These are phyloP conservation scores for Kandelia obovata DNA, from an alignment of 345 rosid species.

Conservation along the genomic window DNA sequence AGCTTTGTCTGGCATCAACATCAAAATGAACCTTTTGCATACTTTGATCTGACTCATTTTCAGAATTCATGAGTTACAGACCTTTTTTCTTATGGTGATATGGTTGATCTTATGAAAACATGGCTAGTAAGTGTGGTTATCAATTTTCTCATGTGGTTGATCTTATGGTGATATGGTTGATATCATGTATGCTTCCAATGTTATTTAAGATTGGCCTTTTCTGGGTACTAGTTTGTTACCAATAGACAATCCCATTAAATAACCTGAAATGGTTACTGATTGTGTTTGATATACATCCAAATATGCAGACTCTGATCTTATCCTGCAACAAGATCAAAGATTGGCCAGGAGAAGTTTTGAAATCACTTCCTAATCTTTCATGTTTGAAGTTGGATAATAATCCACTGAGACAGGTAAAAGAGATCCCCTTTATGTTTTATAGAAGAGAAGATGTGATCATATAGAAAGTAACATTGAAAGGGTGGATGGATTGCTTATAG, in stretches of 20 bases:
- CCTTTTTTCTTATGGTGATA: not conserved
- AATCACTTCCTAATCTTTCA: slow-evolving; percentile 56
- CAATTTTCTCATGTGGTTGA: no score
- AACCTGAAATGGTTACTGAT: slow-evolving; percentile 3
- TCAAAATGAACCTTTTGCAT: not conserved
- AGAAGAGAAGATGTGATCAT: not conserved
- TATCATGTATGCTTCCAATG: no score
- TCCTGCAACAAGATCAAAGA: slow-evolving; percentile 75
- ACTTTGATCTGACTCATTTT: not conserved
- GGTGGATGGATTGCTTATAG: no score
- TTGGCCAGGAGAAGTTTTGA: slow-evolving; percentile 72
- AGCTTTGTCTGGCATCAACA: not conserved
- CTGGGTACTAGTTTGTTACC: not conserved
- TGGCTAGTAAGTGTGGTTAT: no score
- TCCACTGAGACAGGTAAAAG: slow-evolving; percentile 62
- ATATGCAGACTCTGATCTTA: slow-evolving; percentile 63
- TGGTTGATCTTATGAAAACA: not conserved
- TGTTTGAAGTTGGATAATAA: slow-evolving; percentile 85
- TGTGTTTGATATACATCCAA: slow-evolving; percentile 12
- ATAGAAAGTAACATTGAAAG: not conserved
- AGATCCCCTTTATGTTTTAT: slow-evolving; percentile 4
- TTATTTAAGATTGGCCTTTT: slow-evolving; percentile 1
- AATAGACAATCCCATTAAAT: not conserved
- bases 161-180: no score
- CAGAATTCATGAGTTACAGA: not conserved